A percentile compares a stretch with the other conserved stretches of the same genome.
These are phyloP conservation scores for Yarrowia osloensis DNA, from an alignment of 805 yeast species.

Conservation along the genomic window DNA sequence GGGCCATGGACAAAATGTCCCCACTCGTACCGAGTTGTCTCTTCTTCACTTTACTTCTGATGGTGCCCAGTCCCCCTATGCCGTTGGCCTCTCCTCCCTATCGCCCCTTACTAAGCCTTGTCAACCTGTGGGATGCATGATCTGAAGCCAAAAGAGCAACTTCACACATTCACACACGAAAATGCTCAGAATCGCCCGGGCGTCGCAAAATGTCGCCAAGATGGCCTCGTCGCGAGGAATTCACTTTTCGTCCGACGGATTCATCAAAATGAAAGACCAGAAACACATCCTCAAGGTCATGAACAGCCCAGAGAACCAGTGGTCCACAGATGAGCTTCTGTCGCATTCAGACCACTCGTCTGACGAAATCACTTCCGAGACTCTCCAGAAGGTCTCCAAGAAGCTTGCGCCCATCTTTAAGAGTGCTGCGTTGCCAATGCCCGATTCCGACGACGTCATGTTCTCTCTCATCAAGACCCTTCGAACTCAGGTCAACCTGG, in stretches of 20 bases:
- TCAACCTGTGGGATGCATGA: background rate
- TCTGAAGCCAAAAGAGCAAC: conserved; percentile 1
- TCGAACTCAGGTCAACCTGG: conserved; percentile 27
- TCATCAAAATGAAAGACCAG: conserved; percentile 10
- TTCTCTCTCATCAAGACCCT: conserved; percentile 14
- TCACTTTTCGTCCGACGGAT: conserved; percentile 26
- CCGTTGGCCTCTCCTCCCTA: too few relatives aligned
- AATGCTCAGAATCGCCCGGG: conserved; percentile 10
- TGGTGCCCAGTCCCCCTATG: too few relatives aligned
- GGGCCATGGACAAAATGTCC: too few relatives aligned
- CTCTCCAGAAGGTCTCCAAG: conserved; percentile 17
- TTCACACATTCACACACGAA: background rate
- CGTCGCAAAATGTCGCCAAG: background rate
- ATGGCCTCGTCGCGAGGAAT: background rate
- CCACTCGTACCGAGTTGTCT: too few relatives aligned
- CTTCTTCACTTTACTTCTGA: too few relatives aligned
- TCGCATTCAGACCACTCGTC: conserved; percentile 18
- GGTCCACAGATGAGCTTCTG: conserved; percentile 24
- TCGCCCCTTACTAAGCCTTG: background rate
- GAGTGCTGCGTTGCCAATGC: conserved; percentile 18
- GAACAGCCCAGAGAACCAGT: conserved; percentile 11
- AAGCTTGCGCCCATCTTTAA: conserved; percentile 23
- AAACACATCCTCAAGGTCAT: conserved; percentile 23
- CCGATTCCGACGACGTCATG: conserved; percentile 11
- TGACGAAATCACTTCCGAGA: conserved; percentile 27